Conservation (phyloP, 257 asterid genomes). For the Solanum appendiculatum region DNA sequence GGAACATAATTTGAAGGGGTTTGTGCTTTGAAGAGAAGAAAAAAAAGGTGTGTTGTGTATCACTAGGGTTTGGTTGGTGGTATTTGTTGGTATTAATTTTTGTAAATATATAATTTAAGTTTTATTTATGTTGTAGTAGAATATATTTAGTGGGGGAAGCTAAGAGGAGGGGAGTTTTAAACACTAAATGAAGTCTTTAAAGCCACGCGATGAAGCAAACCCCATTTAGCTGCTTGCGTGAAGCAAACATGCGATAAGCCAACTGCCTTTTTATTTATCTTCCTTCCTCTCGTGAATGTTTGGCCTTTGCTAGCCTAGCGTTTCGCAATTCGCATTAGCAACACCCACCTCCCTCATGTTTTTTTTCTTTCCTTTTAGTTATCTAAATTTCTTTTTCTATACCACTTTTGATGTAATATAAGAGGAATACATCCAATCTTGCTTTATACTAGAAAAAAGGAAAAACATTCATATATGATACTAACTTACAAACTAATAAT, state of each 20-base stretch:
- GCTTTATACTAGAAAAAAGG: not conserved
- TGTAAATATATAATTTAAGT: not conserved
- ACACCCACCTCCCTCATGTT: slow-evolving; percentile 39
- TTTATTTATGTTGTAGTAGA: not conserved
- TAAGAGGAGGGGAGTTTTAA: slow-evolving; percentile 23
- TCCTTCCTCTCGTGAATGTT: slow-evolving; percentile 56
- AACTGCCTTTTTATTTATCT: slow-evolving; percentile 62
- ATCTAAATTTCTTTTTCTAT: not conserved
- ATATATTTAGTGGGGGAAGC: not conserved
- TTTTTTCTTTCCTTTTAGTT: not conserved
- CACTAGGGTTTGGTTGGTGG: slow-evolving; percentile 56
- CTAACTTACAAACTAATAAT: not conserved
- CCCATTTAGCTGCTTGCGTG: slow-evolving; percentile 92
- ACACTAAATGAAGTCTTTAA: slow-evolving; percentile 66
- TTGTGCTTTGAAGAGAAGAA: not conserved
- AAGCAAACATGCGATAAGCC: slow-evolving; percentile 97
- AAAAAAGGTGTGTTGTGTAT: not conserved
- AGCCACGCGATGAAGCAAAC: slow-evolving; percentile 99
- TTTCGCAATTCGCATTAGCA: not conserved
- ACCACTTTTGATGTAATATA: not conserved
- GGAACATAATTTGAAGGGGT: not conserved
- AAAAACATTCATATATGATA: not conserved
- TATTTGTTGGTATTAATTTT: not conserved
- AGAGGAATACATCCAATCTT: not conserved
- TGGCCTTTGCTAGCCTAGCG: slow-evolving; percentile 2